These are phyloP conservation scores for Phytopythium delawarense DNA, from an alignment of 352 stramenopile species.

Conservation along the genomic window DNA sequence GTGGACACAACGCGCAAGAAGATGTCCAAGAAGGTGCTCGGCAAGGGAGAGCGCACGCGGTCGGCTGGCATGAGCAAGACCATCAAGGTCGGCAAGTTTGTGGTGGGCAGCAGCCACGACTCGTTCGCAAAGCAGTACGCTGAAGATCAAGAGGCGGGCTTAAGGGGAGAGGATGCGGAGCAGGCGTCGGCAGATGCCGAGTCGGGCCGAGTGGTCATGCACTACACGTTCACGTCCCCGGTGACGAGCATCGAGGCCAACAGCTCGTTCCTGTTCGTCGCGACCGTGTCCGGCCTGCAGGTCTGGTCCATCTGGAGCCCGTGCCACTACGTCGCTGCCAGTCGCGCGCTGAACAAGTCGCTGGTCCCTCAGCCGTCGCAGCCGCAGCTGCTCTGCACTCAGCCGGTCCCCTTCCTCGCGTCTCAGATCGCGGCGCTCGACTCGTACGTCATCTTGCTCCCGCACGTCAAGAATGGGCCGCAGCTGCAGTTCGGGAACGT, in stretches of 20 bases:
- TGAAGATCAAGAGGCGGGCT: background rate
- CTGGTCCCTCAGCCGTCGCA: constrained; percentile 68
- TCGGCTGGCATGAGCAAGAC: constrained; percentile 36
- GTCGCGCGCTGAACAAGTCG: constrained; percentile 45
- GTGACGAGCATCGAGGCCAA: constrained; percentile 72
- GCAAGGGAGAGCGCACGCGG: constrained; percentile 39
- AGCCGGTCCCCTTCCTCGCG: constrained; percentile 52
- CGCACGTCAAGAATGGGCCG: constrained; percentile 13
- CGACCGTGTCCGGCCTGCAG: constrained; percentile 60
- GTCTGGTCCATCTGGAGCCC: constrained; percentile 88
- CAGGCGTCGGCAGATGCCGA: constrained; percentile 23
- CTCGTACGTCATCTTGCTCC: constrained; percentile 71
- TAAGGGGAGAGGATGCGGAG: constrained; percentile 12
- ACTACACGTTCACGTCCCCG: constrained; percentile 69
- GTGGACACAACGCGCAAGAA: constrained; percentile 69
- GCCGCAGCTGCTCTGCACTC: constrained; percentile 61
- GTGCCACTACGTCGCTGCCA: constrained; percentile 73
- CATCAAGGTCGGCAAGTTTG: constrained; percentile 31
- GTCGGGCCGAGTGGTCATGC: constrained; percentile 78
- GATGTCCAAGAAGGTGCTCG: constrained; percentile 77
- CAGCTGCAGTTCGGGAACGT: background rate
- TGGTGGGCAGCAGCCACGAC: constrained; percentile 21
- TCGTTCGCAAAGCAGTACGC: constrained; percentile 33
- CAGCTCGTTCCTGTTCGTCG: constrained; percentile 83
- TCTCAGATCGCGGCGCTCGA: constrained; percentile 68